A percentile compares a stretch with the other conserved stretches of the same genome.
These are phyloP conservation scores for Globisporangium apiculatum DNA, from an alignment of 352 stramenopile genomes.

Conservation along the genomic window DNA sequence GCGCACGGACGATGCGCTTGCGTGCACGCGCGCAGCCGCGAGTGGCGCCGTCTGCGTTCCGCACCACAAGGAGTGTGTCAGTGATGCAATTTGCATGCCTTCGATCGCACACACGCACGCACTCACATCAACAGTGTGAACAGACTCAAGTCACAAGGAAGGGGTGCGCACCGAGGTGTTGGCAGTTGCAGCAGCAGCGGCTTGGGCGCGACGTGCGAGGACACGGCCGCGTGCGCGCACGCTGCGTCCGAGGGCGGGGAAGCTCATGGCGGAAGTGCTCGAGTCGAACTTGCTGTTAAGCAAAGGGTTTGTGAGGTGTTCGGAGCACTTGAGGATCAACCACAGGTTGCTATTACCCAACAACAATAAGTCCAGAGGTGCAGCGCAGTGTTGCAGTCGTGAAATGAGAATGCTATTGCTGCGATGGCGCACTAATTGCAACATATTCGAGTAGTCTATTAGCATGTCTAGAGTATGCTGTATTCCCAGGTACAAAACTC, in stretches of 20 bases:
- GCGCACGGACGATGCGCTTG: conserved; percentile 6
- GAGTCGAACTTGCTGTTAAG: not conserved
- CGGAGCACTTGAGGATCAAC: not conserved
- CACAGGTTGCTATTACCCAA: not conserved
- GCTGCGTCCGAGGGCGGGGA: conserved; percentile 18
- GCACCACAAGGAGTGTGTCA: not conserved
- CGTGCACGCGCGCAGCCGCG: conserved; percentile 5
- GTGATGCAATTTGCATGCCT: not conserved
- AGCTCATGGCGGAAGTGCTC: not conserved
- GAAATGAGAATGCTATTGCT: no score
- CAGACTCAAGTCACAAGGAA: no score
- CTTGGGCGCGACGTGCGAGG: conserved; percentile 13
- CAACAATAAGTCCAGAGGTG: not conserved
- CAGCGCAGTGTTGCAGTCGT: no score
- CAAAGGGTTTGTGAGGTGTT: not conserved
- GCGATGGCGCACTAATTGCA: no score
- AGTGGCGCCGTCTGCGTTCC: conserved; percentile 8
- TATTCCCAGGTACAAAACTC: no score
- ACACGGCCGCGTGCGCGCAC: conserved; percentile 26
- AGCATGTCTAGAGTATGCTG: no score
- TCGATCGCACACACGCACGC: no score
- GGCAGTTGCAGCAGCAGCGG: conserved; percentile 4
- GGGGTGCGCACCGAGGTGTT: conserved; percentile 9
- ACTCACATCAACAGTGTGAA: no score
- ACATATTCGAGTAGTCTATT: no score